Conservation (phyloP, 768 basidiomycete species). For the Mycena rosella region DNA sequence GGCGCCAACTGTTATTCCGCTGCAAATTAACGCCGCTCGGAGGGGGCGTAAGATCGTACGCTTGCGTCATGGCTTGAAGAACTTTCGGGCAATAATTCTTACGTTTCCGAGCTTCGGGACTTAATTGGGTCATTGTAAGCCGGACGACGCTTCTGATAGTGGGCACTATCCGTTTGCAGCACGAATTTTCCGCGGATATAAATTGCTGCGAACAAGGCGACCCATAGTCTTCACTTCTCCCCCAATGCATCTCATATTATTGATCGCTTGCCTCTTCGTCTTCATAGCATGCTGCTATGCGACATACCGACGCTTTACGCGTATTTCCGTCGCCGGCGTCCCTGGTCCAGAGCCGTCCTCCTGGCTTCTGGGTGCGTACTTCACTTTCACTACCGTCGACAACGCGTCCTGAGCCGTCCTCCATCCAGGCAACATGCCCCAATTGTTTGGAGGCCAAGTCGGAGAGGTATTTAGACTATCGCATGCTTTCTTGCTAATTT, state of each 20-base stretch:
- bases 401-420: not conserved
- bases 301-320: conserved; percentile 47
- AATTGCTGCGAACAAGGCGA: conserved; percentile 31
- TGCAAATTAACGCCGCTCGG: conserved; percentile 34
- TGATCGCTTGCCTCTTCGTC: conserved; percentile 21
- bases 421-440: conserved; percentile 43
- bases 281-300: conserved; percentile 38
- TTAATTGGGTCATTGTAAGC: conserved; percentile 33
- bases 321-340: conserved; percentile 50
- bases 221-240: conserved; percentile 24
- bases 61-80: conserved; percentile 25
- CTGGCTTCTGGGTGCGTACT: conserved; percentile 53
- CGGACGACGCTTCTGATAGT: conserved; percentile 32
- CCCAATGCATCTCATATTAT: conserved; percentile 32
- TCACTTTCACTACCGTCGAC: not conserved
- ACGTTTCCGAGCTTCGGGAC: conserved; percentile 26
- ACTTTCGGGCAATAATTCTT: conserved; percentile 28
- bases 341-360: conserved; percentile 52
- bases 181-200: conserved; percentile 37
- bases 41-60: conserved; percentile 29
- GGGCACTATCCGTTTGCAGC: conserved; percentile 21
- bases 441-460: conserved; percentile 50
- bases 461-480: conserved; percentile 43
- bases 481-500: conserved; percentile 21
- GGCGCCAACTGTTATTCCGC: conserved; percentile 10